phyloP scores from a whole-genome alignment of 2,329 filamentous ascomycete genomes.

The Orbilia brochopaga region DNA sequence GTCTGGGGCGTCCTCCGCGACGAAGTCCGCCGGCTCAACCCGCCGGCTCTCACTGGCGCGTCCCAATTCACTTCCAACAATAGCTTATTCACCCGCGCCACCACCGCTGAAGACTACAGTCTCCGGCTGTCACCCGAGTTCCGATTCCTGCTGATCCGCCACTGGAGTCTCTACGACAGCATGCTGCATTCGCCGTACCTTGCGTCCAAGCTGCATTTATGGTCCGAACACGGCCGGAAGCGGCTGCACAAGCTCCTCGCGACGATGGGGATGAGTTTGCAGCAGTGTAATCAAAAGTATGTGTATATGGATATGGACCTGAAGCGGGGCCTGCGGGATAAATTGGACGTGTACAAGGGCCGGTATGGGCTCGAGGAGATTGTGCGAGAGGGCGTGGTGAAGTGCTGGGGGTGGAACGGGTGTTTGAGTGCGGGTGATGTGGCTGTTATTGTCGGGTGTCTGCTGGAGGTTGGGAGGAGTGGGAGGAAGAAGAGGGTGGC shows the following conservation, averaged over 20 bases:
- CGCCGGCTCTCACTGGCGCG: slow-evolving; percentile 60
- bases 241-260: slow-evolving; percentile 90
- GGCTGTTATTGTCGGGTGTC: slow-evolving; percentile 86
- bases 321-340: slow-evolving; percentile 82
- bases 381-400: slow-evolving; percentile 88
- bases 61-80: slow-evolving; percentile 64
- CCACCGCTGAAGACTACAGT: slow-evolving; percentile 81
- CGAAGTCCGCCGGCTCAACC: slow-evolving; percentile 91
- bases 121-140: slow-evolving; percentile 94
- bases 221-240: slow-evolving; percentile 87
- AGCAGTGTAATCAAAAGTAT: slow-evolving; percentile 93
- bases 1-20: slow-evolving; percentile 87
- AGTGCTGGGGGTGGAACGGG: slow-evolving; percentile 96
- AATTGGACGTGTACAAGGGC: slow-evolving; percentile 87
- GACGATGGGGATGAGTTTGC: slow-evolving; percentile 95
- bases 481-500: slow-evolving; percentile 54
- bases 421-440: slow-evolving; percentile 93
- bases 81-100: slow-evolving; percentile 69
- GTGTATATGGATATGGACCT: slow-evolving; percentile 98
- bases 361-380: slow-evolving; percentile 93
- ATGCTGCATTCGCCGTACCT: slow-evolving; percentile 98
- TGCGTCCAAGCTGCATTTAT: slow-evolving; percentile 87
- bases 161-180: slow-evolving; percentile 97
- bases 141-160: slow-evolving; percentile 85
- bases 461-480: slow-evolving; percentile 84